Evolutionary conservation across 2,329 filamentous ascomycete species (phyloP), one percentile per base, ranked within the genome.

Genomic region (Penicillium brevicompactum): DNA sequence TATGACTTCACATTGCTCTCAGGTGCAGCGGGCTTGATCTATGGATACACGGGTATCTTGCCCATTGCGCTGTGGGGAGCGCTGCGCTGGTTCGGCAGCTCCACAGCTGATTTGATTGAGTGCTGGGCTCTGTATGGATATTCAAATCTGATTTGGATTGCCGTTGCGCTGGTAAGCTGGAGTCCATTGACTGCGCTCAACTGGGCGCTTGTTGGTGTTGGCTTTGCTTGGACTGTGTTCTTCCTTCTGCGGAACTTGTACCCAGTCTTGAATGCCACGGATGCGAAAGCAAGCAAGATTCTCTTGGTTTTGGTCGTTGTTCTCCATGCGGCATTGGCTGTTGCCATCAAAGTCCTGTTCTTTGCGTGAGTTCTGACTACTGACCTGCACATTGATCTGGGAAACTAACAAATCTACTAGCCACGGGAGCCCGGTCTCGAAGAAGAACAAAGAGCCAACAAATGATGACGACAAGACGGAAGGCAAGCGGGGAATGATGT

Each of bases 101-200:
- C 96, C 72, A 90, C 87, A 53, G 92, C 93, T 59, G 96, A 96
- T 75, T 79, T 99, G 56, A 84, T 99, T 63, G 94, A 99, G 79
- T 96, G 92, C 80, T 92, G 91, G 87, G 90, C 92, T 56, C 80
- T 99, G 34, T 99, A 97, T 75, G 94, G 94, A 51, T 99, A 99
- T 80, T 86, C 89, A 54, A 99, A 99, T 78, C 80, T 99, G 68
- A 91, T 99, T 70, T 99, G 94, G 94, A 92, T 99, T 66, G 91
- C 89, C 2, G 92, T 99, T 42, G 92, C 94, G 46, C 78, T 96
- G 59, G 90, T 97, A 64, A 92, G 89, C 71, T 97, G 92, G 90
- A 93, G 89, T 61, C 89, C 89, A 50, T 79, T 97, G 65, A 87
- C 86, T 51, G 86, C 91, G 53, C 84, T 99, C 63, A 99, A 99